These are phyloP conservation scores for Hanseniaspora hatyaiensis DNA, from an alignment of 805 yeast species.

Conservation along the genomic window DNA sequence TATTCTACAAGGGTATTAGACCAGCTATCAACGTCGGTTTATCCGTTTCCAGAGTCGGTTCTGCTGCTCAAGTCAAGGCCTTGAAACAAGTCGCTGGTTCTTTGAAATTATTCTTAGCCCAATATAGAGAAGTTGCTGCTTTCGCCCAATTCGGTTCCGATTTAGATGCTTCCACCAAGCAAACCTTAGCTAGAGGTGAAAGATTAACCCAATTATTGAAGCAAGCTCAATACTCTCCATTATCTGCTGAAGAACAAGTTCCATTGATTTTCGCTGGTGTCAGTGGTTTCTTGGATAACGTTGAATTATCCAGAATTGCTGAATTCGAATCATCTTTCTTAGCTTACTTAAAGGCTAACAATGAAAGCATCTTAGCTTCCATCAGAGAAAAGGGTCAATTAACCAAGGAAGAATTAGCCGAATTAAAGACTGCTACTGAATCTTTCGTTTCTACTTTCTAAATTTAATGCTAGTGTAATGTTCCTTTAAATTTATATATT, in stretches of 20 bases:
- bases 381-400: conserved; percentile 85
- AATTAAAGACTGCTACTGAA: conserved; percentile 85
- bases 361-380: conserved; percentile 68
- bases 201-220: conserved; percentile 97
- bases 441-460: conserved; percentile 84
- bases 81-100: conserved; percentile 99
- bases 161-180: conserved; percentile 98
- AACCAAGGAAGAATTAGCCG: conserved; percentile 71
- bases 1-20: conserved; percentile 99
- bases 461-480: conserved; percentile 19
- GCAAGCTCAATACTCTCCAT: conserved; percentile 94
- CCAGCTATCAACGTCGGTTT: conserved; percentile 99
- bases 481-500: background rate
- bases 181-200: conserved; percentile 98
- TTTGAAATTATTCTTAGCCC: conserved; percentile 98
- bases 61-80: conserved; percentile 99
- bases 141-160: conserved; percentile 99
- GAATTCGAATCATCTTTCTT: conserved; percentile 88
- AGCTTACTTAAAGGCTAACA: conserved; percentile 83
- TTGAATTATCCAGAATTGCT: conserved; percentile 75
- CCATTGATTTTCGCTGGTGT: conserved; percentile 99
- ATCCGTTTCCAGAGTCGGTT: conserved; percentile 99
- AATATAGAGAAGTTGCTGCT: conserved; percentile 99
- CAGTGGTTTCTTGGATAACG: conserved; percentile 89
- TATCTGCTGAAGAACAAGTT: conserved; percentile 98